These are phyloP conservation scores for Talaromyces funiculosus DNA, from an alignment of 2,329 filamentous ascomycete genomes.

Conservation along the genomic window DNA sequence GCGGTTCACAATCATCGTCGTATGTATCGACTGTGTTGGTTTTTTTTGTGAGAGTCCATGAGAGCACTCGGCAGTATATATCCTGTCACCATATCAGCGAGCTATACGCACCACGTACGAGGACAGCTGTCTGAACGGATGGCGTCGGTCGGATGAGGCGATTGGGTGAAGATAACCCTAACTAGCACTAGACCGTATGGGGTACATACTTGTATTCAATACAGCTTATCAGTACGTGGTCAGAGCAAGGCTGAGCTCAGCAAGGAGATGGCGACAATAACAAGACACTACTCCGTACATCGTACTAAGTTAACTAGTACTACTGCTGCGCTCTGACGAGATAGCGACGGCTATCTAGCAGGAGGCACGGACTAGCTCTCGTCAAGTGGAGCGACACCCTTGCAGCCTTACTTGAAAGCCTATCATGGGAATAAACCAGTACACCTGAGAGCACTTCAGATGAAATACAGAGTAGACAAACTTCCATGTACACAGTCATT, in stretches of 20 bases:
- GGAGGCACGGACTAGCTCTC: conserved; percentile 1
- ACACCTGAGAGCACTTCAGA: no score
- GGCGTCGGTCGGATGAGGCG: background rate
- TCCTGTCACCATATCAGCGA: background rate
- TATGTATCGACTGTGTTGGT: no score
- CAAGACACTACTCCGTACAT: background rate
- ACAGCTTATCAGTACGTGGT: background rate
- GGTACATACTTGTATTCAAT: background rate
- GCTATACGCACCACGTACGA: background rate
- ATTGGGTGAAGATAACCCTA: conserved; percentile 6
- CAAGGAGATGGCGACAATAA: background rate
- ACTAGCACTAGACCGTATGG: background rate
- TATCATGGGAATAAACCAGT: background rate
- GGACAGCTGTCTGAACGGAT: background rate
- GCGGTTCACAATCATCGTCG: no score
- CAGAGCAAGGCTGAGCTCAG: conserved; percentile 1
- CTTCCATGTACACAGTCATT: background rate
- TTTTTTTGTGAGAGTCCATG: no score
- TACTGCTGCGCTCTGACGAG: background rate
- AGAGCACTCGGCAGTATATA: no score
- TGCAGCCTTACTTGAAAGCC: background rate
- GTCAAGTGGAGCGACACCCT: background rate
- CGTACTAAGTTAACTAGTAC: background rate
- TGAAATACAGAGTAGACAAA: background rate
- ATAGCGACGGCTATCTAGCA: conserved; percentile 3